phyloP scores from a whole-genome alignment of 1,139 yeast species.

The Protomyces lactucae-debilis region DNA sequence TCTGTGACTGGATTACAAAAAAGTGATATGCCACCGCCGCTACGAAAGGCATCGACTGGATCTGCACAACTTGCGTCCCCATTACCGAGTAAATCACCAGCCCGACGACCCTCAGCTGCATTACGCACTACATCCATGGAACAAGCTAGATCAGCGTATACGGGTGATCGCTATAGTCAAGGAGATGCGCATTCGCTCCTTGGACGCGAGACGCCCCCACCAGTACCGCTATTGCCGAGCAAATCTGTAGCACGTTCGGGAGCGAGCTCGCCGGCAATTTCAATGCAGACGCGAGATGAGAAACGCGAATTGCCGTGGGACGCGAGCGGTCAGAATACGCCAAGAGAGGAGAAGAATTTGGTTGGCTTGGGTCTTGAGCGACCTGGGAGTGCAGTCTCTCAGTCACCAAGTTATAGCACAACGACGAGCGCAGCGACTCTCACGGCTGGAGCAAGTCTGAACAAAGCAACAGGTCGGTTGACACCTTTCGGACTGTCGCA shows the following conservation, averaged over 20 bases:
- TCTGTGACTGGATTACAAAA: neutral
- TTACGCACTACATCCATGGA: neutral
- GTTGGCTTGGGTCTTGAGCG: neutral
- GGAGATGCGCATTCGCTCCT: neutral
- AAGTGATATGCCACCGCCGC: neutral
- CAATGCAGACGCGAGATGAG: neutral
- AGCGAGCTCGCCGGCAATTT: neutral
- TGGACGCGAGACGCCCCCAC: slow-evolving; percentile 2
- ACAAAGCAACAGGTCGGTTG: neutral
- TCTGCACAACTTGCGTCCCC: neutral
- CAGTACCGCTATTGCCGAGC: slow-evolving; percentile 3
- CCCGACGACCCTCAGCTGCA: neutral
- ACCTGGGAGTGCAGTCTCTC: neutral
- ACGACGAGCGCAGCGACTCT: neutral
- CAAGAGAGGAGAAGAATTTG: neutral
- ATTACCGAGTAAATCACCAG: neutral
- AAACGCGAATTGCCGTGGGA: neutral
- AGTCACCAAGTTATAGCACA: neutral
- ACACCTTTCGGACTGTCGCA: neutral
- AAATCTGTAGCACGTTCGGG: slow-evolving; percentile 14
- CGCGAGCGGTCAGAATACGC: neutral
- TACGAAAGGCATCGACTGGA: neutral
- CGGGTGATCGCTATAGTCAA: neutral
- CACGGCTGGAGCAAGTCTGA: neutral
- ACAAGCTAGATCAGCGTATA: neutral